Conservation (phyloP, 2,329 filamentous ascomycete genomes). For the Cladosporium cucumerinum region DNA sequence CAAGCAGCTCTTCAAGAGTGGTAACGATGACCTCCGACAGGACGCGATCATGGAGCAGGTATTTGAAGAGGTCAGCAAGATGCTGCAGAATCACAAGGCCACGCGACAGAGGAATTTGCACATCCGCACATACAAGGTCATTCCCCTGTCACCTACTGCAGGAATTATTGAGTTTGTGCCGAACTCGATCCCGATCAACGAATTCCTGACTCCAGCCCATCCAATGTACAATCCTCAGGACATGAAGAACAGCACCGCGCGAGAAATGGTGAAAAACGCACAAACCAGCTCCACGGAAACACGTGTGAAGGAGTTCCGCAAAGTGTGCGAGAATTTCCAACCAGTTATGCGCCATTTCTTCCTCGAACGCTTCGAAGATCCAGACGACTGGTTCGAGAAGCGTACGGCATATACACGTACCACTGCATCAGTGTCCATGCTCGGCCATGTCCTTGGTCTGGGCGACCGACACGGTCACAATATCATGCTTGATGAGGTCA, state of each 20-base stretch:
- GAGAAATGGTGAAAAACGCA: slow-evolving; percentile 73
- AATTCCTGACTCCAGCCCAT: slow-evolving; percentile 89
- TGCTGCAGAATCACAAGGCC: slow-evolving; percentile 79
- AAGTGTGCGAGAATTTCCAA: slow-evolving; percentile 76
- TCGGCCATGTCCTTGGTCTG: slow-evolving; percentile 82
- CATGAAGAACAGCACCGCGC: slow-evolving; percentile 69
- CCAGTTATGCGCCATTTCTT: slow-evolving; percentile 97
- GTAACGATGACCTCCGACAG: slow-evolving; percentile 92
- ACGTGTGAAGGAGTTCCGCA: slow-evolving; percentile 71
- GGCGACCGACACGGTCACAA: slow-evolving; percentile 96
- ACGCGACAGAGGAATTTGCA: slow-evolving; percentile 85
- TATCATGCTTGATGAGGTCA: slow-evolving; percentile 85
- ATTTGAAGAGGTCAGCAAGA: slow-evolving; percentile 88
- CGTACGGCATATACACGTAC: slow-evolving; percentile 88
- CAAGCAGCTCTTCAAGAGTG: slow-evolving; percentile 92
- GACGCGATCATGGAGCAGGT: slow-evolving; percentile 99
- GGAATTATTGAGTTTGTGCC: slow-evolving; percentile 97
- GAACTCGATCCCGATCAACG: slow-evolving; percentile 86
- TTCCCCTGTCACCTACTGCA: slow-evolving; percentile 78
- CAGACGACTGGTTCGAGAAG: slow-evolving; percentile 91
- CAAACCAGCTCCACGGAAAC: slow-evolving; percentile 65
- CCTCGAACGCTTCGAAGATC: slow-evolving; percentile 88
- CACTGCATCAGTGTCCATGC: slow-evolving; percentile 90
- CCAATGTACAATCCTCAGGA: slow-evolving; percentile 82
- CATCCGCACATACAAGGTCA: slow-evolving; percentile 94